A percentile compares a stretch with the other conserved stretches of the same genome.
Conservation (phyloP, 495 filamentous ascomycete species). For the Parmelia sp. region DNA sequence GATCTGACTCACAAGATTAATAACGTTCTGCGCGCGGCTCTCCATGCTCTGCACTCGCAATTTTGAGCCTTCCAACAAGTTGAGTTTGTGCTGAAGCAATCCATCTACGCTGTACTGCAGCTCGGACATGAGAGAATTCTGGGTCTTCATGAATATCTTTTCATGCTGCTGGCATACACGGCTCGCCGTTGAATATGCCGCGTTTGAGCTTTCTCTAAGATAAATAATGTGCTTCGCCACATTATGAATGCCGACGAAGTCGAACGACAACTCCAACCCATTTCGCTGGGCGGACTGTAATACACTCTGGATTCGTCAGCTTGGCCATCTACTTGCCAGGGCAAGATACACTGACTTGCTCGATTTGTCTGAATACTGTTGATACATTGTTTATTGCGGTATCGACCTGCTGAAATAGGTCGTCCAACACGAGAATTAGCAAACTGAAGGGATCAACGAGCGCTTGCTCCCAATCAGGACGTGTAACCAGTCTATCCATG, state of each 20-base stretch:
- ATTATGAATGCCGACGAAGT: too few species aligned
- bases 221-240: too few species aligned
- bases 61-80: too few species aligned
- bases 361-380: conserved; percentile 2
- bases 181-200: too few species aligned
- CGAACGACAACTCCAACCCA: too few species aligned
- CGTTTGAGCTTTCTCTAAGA: too few species aligned
- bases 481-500: neutral
- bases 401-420: conserved; percentile 12
- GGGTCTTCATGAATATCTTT: neutral
- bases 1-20: too few species aligned
- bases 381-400: conserved; percentile 2
- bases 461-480: conserved; percentile 9
- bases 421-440: conserved; percentile 13
- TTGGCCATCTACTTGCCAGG: neutral
- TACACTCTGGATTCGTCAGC: neutral
- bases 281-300: neutral
- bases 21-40: too few species aligned
- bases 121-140: neutral
- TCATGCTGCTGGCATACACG: too few species aligned
- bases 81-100: neutral
- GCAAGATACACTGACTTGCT: conserved; percentile 10
- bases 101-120: neutral
- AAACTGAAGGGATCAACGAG: conserved; percentile 17
- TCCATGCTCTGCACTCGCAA: too few species aligned